These are phyloP conservation scores for Agarophyton chilense DNA, from an alignment of 23 red algal species.

Conservation along the genomic window DNA sequence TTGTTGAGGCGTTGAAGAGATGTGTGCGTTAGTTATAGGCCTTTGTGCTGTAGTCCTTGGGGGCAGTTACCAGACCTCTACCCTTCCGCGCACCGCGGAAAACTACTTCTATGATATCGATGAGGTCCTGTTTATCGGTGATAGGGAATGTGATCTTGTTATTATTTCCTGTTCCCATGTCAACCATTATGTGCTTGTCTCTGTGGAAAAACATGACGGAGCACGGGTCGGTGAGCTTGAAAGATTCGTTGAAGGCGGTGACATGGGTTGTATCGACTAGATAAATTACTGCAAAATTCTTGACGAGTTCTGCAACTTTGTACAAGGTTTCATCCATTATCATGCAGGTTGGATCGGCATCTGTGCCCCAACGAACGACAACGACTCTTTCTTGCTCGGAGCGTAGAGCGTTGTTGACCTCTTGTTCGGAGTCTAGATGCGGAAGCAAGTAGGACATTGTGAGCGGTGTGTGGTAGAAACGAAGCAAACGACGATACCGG, in stretches of 20 bases:
- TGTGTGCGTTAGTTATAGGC: constrained; percentile 56
- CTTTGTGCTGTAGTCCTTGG: constrained; percentile 90
- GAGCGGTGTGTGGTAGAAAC: background rate
- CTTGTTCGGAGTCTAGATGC: constrained; percentile 71
- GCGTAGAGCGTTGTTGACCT: constrained; percentile 79
- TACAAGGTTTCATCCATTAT: constrained; percentile 96
- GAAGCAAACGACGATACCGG: too few relatives aligned
- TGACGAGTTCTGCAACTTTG: constrained; percentile 86
- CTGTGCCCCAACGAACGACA: constrained; percentile 84
- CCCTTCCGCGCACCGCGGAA: constrained; percentile 88
- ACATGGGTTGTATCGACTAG: constrained; percentile 85
- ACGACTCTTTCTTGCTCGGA: constrained; percentile 83
- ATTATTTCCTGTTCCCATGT: constrained; percentile 93
- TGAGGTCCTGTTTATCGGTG: constrained; percentile 79
- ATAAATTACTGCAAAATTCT: constrained; percentile 97
- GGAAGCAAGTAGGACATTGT: constrained; percentile 75
- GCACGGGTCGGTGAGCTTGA: constrained; percentile 81
- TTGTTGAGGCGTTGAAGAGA: background rate
- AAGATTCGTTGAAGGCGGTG: constrained; percentile 78
- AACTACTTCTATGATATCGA: constrained; percentile 95
- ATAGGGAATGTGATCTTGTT: constrained; percentile 96
- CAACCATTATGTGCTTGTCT: constrained; percentile 98
- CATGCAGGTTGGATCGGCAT: constrained; percentile 95
- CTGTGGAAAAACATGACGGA: constrained; percentile 97
- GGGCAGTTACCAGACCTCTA: constrained; percentile 76